Conservation (phyloP, 805 yeast genomes). For the Saturnispora quitensis region DNA sequence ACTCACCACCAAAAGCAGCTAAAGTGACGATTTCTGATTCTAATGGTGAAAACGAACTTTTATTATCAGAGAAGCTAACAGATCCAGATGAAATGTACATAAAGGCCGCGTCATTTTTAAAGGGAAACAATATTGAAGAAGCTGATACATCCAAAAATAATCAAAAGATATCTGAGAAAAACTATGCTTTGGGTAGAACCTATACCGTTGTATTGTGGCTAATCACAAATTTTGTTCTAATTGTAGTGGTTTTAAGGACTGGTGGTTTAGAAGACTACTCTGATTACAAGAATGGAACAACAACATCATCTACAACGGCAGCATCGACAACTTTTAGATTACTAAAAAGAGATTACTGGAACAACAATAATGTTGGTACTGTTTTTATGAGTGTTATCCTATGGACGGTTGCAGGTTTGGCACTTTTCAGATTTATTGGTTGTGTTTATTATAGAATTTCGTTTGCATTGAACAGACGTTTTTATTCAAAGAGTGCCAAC, state of each 20-base stretch:
- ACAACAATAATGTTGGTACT: slow-evolving; percentile 16
- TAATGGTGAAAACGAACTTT: slow-evolving; percentile 16
- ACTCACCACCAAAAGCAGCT: slow-evolving; percentile 56
- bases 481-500: slow-evolving; percentile 9
- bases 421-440: slow-evolving; percentile 71
- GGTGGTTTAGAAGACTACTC: slow-evolving; percentile 57
- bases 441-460: slow-evolving; percentile 42
- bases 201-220: slow-evolving; percentile 84
- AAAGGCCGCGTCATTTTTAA: slow-evolving; percentile 19
- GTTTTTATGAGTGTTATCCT: slow-evolving; percentile 73
- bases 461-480: slow-evolving; percentile 17
- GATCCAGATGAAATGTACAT: slow-evolving; percentile 25
- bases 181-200: slow-evolving; percentile 85
- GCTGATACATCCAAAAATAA: slow-evolving; percentile 25
- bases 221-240: slow-evolving; percentile 65
- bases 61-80: slow-evolving; percentile 23
- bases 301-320: slow-evolving; percentile 21
- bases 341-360: slow-evolving; percentile 16
- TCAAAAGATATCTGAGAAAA: slow-evolving; percentile 35
- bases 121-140: slow-evolving; percentile 37
- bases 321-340: slow-evolving; percentile 26
- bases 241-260: slow-evolving; percentile 72
- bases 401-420: slow-evolving; percentile 88
- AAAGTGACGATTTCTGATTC: slow-evolving; percentile 4
- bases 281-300: slow-evolving; percentile 11